Base-by-base conservation (phyloP, 2,329 filamentous ascomycete genomes). In the Neonectria coccinea region DNA sequence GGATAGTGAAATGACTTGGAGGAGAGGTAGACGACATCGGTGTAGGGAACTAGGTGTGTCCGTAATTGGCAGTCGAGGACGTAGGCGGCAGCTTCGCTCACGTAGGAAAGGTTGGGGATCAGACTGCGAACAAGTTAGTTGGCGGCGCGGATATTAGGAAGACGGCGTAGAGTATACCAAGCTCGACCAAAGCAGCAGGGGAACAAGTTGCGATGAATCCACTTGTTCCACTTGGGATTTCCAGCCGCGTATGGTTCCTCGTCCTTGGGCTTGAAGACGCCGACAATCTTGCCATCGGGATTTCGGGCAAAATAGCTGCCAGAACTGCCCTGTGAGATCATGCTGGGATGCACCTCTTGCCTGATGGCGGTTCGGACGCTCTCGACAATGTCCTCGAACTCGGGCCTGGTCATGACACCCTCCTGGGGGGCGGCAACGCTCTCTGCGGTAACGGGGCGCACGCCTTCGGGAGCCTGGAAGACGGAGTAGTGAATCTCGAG, bases 151-250 rank as follows among this genome's bases (percentile, higher is more conserved):
- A 22, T 22, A 29, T 5, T 5, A 36, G 36, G 6, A 33, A 12
- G 20, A 50, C n/a, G 18, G 31, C 27, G 27, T 20, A 20, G 5
- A 36, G 77, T 84, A 57, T 78, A 89, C 87, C 94, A 98, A 50
- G 95, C 94, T 74, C 96, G 86, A 18, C 96, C 96, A 74, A 99
- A 99, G 79, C 93, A 97, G 81, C 97, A 99, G 9, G 96, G 96
- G 73, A 99, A 98, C 69, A 99, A 78, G 78, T 99, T 99, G 68
- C 96, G 87, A 79, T 99, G 96, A 82, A 99, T 94, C 96, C 96
- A 99, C 81, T 99, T 99, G 73, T 97, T 98, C 95, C 95, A 98
- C 79, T 99, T 99, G 6, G 96, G 96, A 76, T 99, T 99, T 71
- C 93, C 92, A 33, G 93, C 96, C 1, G 96, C 96, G 76, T 97